These are phyloP conservation scores for Rhodotorula sp. DNA, from an alignment of 1,284 basidiomycete genomes.

Conservation along the genomic window DNA sequence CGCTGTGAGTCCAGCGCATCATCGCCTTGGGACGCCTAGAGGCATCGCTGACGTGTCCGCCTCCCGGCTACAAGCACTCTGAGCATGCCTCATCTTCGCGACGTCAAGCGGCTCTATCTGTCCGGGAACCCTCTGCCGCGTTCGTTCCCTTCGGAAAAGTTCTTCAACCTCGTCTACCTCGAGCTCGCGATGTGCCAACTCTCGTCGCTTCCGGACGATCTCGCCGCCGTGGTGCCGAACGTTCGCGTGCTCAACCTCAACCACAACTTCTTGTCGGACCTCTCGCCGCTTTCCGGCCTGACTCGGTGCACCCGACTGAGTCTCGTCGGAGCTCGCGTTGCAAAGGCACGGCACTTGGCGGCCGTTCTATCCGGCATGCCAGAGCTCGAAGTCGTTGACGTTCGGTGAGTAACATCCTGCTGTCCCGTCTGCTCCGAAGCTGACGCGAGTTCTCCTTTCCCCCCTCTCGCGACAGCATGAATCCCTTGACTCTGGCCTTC, in stretches of 20 bases:
- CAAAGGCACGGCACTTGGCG: constrained; percentile 67
- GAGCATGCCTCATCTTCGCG: constrained; percentile 71
- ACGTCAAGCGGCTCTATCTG: constrained; percentile 88
- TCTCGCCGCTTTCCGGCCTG: constrained; percentile 69
- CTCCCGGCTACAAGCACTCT: constrained; percentile 43
- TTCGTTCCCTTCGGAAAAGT: constrained; percentile 60
- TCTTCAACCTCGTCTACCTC: constrained; percentile 87
- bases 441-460: neutral
- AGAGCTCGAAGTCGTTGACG: constrained; percentile 79
- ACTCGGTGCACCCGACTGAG: constrained; percentile 73
- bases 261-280: constrained; percentile 80
- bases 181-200: constrained; percentile 89
- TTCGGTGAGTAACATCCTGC: constrained; percentile 59
- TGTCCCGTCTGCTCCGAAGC: neutral
- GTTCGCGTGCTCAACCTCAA: constrained; percentile 89
- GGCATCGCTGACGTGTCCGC: neutral
- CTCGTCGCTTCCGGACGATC: constrained; percentile 65
- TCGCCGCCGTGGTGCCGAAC: constrained; percentile 73
- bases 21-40: neutral
- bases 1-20: constrained; percentile 40
- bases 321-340: constrained; percentile 77
- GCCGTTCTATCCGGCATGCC: constrained; percentile 66
- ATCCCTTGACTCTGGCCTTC: constrained; percentile 90
- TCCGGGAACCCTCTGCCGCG: constrained; percentile 64
- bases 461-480: constrained; percentile 62